Conservation (phyloP, 1,284 basidiomycete species). For the Sanghuangporus weigelae region DNA sequence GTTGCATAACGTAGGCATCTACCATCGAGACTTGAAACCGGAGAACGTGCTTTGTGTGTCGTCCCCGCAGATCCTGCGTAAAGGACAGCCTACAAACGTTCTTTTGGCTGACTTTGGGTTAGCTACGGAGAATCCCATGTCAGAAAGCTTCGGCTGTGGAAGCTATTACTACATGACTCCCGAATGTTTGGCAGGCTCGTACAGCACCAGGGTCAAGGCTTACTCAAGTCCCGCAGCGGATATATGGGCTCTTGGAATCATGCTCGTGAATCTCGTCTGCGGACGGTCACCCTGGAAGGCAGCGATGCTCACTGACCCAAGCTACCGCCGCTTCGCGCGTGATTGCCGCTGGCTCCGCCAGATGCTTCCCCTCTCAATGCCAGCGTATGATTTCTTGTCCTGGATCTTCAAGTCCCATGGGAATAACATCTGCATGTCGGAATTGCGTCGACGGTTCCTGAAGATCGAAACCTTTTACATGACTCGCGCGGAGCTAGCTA, state of each 20-base stretch:
- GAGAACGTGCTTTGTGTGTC: conserved; percentile 62
- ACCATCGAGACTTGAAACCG: conserved; percentile 70
- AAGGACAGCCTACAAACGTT: conserved; percentile 37
- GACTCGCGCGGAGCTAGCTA: background rate
- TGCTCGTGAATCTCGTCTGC: conserved; percentile 61
- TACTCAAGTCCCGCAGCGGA: conserved; percentile 58
- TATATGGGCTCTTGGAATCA: conserved; percentile 68
- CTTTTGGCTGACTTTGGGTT: conserved; percentile 63
- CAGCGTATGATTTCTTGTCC: conserved; percentile 32
- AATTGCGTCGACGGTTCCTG: conserved; percentile 24
- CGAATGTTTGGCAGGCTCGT: conserved; percentile 52
- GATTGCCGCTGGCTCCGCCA: conserved; percentile 41
- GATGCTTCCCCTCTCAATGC: conserved; percentile 44
- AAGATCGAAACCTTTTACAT: conserved; percentile 25
- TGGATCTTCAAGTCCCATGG: conserved; percentile 26
- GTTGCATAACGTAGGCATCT: conserved; percentile 57
- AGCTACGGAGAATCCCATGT: conserved; percentile 45
- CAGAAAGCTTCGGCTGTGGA: conserved; percentile 48
- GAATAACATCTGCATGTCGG: conserved; percentile 24
- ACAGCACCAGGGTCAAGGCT: conserved; percentile 23
- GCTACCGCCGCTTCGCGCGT: conserved; percentile 47
- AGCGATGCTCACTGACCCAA: conserved; percentile 51
- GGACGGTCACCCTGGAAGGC: conserved; percentile 67
- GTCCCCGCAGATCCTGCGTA: background rate
- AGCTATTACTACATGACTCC: conserved; percentile 61